Evolutionary conservation across 306 rosid species (phyloP).

Genomic region (Glycine latifolia): DNA sequence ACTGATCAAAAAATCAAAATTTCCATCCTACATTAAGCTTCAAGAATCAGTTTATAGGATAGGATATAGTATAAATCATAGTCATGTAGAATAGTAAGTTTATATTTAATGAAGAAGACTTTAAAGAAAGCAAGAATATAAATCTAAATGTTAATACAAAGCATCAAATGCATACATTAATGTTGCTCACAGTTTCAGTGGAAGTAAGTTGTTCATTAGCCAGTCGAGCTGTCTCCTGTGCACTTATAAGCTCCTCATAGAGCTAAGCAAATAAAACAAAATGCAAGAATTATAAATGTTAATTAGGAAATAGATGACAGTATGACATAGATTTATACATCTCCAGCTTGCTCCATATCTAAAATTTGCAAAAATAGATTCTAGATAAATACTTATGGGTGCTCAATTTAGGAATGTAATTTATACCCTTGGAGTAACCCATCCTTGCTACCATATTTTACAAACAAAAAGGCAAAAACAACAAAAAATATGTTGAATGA

Average conservation of each 20-base stretch:
- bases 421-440: not conserved
- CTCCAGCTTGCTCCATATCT: not conserved
- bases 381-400: not conserved
- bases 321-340: not conserved
- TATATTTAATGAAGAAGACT: constrained; percentile 28
- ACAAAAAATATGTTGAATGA: not conserved
- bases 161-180: constrained; percentile 47
- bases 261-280: constrained; percentile 58
- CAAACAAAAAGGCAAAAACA: not conserved
- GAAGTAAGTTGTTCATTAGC: constrained; percentile 67
- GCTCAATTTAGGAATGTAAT: constrained; percentile 17
- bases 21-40: constrained; percentile 63
- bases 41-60: constrained; percentile 44
- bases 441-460: constrained; percentile 29
- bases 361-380: not conserved
- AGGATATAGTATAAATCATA: constrained; percentile 8
- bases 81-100: constrained; percentile 27
- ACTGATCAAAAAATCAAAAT: constrained; percentile 54
- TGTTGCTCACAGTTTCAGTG: constrained; percentile 49
- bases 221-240: constrained; percentile 69
- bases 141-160: constrained; percentile 29
- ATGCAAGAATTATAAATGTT: constrained; percentile 40
- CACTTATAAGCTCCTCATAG: constrained; percentile 67
- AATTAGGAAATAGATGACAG: constrained; percentile 30
- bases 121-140: constrained; percentile 20